Percentiles rank a stretch among this genome's conserved stretches.
These are phyloP conservation scores for Cicer judaicum DNA, from an alignment of 306 rosid species.

Conservation along the genomic window DNA sequence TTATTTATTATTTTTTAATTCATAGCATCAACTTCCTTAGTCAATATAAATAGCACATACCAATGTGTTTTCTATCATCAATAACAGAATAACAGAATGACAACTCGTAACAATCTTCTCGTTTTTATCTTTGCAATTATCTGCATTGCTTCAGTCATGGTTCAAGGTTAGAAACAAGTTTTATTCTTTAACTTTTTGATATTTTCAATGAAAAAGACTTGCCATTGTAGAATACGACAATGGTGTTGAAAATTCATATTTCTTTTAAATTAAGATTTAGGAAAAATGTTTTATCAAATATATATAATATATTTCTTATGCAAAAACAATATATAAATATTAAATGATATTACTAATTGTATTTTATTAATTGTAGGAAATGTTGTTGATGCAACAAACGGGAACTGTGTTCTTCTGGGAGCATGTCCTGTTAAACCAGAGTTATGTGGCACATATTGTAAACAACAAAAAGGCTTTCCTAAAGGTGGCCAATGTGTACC, in stretches of 20 bases:
- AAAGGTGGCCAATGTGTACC: background rate
- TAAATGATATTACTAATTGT: background rate
- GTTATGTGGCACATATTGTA: background rate
- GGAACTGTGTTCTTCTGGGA: background rate
- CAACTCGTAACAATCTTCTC: background rate
- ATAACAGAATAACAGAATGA: background rate
- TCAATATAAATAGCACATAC: background rate
- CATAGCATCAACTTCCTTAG: background rate
- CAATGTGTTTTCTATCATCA: background rate
- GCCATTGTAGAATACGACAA: background rate
- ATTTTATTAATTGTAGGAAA: background rate
- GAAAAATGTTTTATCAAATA: background rate
- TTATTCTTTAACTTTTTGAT: background rate
- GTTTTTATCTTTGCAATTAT: background rate
- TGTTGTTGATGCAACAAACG: background rate
- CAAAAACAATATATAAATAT: background rate
- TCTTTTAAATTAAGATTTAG: background rate
- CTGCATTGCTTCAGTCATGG: background rate
- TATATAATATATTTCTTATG: background rate
- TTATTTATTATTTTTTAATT: background rate
- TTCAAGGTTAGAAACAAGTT: background rate
- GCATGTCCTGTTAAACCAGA: background rate
- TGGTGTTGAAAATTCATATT: background rate
- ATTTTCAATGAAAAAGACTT: background rate
- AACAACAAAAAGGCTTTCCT: background rate